phyloP scores from a whole-genome alignment of 2,329 filamentous ascomycete genomes.

The Venturia effusa region DNA sequence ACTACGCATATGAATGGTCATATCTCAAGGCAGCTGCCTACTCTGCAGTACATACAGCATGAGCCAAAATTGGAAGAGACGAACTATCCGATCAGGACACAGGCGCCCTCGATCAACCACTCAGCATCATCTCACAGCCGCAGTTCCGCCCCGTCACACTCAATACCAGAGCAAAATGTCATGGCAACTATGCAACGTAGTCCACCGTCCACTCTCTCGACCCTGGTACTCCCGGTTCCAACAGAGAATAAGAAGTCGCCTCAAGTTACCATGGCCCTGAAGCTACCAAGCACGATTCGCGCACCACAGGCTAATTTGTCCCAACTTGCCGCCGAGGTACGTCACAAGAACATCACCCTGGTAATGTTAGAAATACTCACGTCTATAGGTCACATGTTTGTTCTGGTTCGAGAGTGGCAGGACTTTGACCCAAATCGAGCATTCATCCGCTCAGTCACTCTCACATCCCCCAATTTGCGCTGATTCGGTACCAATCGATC shows the following conservation, averaged over 20 bases:
- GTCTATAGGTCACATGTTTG: conserved; percentile 71
- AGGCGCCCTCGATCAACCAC: background rate
- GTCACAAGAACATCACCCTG: background rate
- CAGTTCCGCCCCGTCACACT: background rate
- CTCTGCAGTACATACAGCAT: background rate
- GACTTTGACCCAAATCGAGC: conserved; percentile 66
- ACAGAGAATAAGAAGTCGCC: conserved; percentile 4
- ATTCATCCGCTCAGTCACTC: conserved; percentile 24
- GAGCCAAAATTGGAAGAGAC: background rate
- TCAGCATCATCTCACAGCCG: background rate
- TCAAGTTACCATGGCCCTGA: conserved; percentile 16
- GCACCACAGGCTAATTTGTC: conserved; percentile 29
- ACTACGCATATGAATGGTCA: background rate
- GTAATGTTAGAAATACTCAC: background rate
- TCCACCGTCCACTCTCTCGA: conserved; percentile 1
- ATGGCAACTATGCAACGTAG: background rate
- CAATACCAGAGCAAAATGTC: background rate
- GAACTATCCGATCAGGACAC: background rate
- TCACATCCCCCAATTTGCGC: conserved; percentile 38
- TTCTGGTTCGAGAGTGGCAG: conserved; percentile 94
- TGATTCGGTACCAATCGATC: conserved; percentile 64
- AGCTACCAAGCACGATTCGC: conserved; percentile 25
- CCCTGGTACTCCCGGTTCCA: background rate
- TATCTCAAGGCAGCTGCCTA: background rate
- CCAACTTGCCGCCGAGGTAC: conserved; percentile 29